Base-by-base conservation (phyloP, 2,329 filamentous ascomycete genomes). In the Xylariaceae sp. region DNA sequence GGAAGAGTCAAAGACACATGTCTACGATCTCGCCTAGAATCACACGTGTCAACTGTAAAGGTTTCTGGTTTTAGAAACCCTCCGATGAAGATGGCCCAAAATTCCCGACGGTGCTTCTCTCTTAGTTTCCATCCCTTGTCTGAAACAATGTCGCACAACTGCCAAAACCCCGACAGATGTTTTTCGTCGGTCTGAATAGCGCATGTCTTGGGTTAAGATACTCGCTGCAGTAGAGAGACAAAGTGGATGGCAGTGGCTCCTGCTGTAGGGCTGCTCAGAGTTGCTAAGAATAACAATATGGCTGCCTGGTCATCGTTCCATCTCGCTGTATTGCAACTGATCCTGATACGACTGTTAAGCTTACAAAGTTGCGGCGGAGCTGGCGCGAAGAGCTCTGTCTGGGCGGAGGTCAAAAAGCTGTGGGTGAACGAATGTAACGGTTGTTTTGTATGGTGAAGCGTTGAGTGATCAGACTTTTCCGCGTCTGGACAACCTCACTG, bases 271-370 rank as follows among this genome's bases (percentile, higher is more conserved):
- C 6, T 11, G 7, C 7, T 8, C 17, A 15, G 6, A 31, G 29
- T 36, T 31, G 21, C 44, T 44, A 46, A 44, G 43, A 44, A 44
- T 41, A 44, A 38, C 37, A 31, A 24, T 26, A 12, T 24, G 21
- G 32, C 27, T 18, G 5, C 27, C 26, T 18, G 29, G 23, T 23
- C 31, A 19, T 17, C 24, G 28, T 14, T 30, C 19, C 43, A 38
- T 43, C 43, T 40, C 39, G 9, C 43, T 37, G 35, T 14, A 26
- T 16, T 12, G 32, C 39, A 15, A 23, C 3, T 27, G 30, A 38
- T 38, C 37, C 40, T 36, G 9, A 40, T 37, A 40, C 31, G 28
- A 40, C 34, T 31, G 26, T 31, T 12, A 31, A 19, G 27, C 42
- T 16, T 15, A 31, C 31, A 14, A 35, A 32, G 31, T 29, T 19